Evolutionary conservation across 2,329 filamentous ascomycete species (phyloP).

Genomic region (Chaetomiaceae sp.): DNA sequence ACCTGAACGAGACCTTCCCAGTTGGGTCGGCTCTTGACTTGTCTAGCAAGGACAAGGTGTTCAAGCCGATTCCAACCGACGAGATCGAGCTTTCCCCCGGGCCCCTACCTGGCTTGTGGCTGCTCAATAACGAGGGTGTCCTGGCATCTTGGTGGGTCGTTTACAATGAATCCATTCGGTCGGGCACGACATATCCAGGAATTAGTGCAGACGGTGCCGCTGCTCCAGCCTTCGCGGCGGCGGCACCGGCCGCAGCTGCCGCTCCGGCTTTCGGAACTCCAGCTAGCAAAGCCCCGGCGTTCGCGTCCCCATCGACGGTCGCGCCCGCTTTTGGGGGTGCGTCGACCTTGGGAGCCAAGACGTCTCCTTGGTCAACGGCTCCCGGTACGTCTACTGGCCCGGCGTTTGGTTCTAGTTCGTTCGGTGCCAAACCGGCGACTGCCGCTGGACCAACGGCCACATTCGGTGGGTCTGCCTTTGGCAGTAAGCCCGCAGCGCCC

Average conservation of each 20-base stretch:
- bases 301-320: slow-evolving; percentile 26
- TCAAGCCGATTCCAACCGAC: slow-evolving; percentile 69
- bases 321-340: slow-evolving; percentile 39
- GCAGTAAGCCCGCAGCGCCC: slow-evolving; percentile 29
- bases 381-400: slow-evolving; percentile 28
- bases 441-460: slow-evolving; percentile 29
- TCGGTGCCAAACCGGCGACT: slow-evolving; percentile 21
- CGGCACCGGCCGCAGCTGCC: slow-evolving; percentile 24
- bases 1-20: slow-evolving; percentile 64
- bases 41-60: slow-evolving; percentile 72
- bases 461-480: slow-evolving; percentile 45
- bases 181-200: slow-evolving; percentile 66
- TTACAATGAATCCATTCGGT: slow-evolving; percentile 77
- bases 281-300: slow-evolving; percentile 18
- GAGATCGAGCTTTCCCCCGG: slow-evolving; percentile 72
- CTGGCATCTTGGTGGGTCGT: slow-evolving; percentile 86
- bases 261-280: slow-evolving; percentile 21
- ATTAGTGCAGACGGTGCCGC: slow-evolving; percentile 45
- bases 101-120: slow-evolving; percentile 76
- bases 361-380: slow-evolving; percentile 45
- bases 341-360: slow-evolving; percentile 43
- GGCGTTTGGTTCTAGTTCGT: slow-evolving; percentile 20
- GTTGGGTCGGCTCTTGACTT: slow-evolving; percentile 79
- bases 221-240: slow-evolving; percentile 30
- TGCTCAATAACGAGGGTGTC: slow-evolving; percentile 83